Evolutionary conservation across 2,329 filamentous ascomycete genomes (phyloP), one percentile per base, ranked within the genome.

Genomic region (Arachnomyces sp.): DNA sequence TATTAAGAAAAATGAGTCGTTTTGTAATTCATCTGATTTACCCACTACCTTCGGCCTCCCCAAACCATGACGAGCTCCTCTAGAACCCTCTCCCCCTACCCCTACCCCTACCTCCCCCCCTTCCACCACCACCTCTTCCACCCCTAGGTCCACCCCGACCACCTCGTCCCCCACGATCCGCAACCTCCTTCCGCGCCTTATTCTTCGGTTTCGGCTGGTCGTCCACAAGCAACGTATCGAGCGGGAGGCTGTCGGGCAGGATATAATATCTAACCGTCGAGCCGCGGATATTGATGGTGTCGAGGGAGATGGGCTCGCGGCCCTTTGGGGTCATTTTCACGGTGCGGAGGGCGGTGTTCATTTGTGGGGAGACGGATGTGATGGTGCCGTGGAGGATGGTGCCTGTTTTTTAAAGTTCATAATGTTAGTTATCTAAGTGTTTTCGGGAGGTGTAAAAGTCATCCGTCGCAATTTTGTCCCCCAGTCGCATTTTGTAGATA

Each of bases 181-280:
- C 75, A 25, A 25, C 21, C 70, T 96, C 92, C 75, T 98, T 98
- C 61, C 90, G 80, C 17, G 92, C 90, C 80, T 98, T 98, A 72
- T 98, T 98, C 84, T 96, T 96, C 46, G 92, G 90, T 74, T 98
- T 98, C 38, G 90, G 88, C 56, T 87, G 81, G 68, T 98, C 92
- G 63, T 98, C 92, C 53, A 98, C 88, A 47, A 98, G 77, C 39
- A 98, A 77, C 31, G 90, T 95, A 66, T 98, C 92, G 50, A 98
- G 77, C 30, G 90, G 90, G 56, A 98, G 76, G 48, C 86, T 92
- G 70, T 98, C 92, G 42, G 92, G 92, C 8, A 98, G 82, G 62
- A 98, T 95, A 63, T 85, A 90, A 70, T 95, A 95, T 66, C 92
- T 82, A 63, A 98, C 93, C 14, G 89, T 95, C 46, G 86, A 93